Evolutionary conservation across 2,329 filamentous ascomycete species (phyloP), one percentile per base, ranked within the genome.

Genomic region (Trichophyton simii): DNA sequence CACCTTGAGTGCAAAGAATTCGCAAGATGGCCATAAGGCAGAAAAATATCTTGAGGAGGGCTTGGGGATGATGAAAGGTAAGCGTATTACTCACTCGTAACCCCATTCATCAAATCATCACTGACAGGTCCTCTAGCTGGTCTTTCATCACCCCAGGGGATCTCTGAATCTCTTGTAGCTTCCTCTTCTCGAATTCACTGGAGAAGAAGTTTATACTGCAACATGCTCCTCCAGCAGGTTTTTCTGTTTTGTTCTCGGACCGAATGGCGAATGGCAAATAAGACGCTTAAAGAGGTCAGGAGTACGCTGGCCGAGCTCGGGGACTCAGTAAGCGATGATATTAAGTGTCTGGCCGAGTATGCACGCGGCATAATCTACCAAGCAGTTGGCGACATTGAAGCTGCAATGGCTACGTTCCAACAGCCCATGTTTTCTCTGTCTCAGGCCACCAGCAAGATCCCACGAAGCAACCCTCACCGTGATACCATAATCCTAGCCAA

Each of bases 341-440:
- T 84, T 41, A 72, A 73, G 25, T 76, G 83, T 38, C 78, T 88
- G 52, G 78, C 83, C 5, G 76, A 83, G 50, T 96, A 96, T 72
- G 82, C 96, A 18, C 78, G 81, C 0, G 91, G 87, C 0, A 82
- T 88, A 6, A 87, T 90, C 66, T 78, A 85, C 59, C 92, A 96
- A 75, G 88, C 87, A 18, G 86, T 81, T 3, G 91, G 90, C 15
- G 80, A 90, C 65, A 78, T 94, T 1, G 76, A 82, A n/a, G 75
- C 77, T 1, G 91, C 92, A 2, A 75, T 91, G 13, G 67, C 77
- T 2, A 80, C 86, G 8, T 96, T 89, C 72, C 80, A 82, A 63
- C 80, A 84, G 46, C 75, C 80, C 1, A 73, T 77, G 18, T 85
- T 95, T 66, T 75, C 77, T 1, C 73, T 89, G 1, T 71, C 75